Evolutionary conservation across 2,329 filamentous ascomycete species (phyloP).

Genomic region (Cylindrodendrum hubeiense): DNA sequence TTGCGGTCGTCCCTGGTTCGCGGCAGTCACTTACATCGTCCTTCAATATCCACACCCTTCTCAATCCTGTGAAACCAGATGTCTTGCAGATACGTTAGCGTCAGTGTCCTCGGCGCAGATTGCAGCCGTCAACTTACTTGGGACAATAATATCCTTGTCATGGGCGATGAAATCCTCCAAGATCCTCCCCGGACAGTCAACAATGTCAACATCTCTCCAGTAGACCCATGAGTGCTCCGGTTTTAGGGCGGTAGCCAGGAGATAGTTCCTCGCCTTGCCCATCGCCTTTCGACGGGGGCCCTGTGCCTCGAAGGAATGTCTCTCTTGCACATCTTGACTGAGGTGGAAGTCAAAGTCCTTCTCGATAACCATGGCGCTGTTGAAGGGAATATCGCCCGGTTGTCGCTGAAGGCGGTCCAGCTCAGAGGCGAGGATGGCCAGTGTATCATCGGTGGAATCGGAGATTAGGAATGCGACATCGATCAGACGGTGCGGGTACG

Average conservation of each 20-base stretch:
- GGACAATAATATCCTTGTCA: slow-evolving; percentile 91
- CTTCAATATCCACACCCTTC: slow-evolving; percentile 88
- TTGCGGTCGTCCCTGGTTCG: not conserved
- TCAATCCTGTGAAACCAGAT: slow-evolving; percentile 96
- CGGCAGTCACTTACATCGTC: slow-evolving; percentile 78
- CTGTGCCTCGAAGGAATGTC: slow-evolving; percentile 89
- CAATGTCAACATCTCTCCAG: slow-evolving; percentile 97
- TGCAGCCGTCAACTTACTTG: slow-evolving; percentile 74
- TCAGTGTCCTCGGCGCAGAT: slow-evolving; percentile 17
- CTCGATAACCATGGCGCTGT: slow-evolving; percentile 85
- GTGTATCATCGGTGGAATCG: slow-evolving; percentile 90
- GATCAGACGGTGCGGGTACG: slow-evolving; percentile 95
- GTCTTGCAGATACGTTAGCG: slow-evolving; percentile 66
- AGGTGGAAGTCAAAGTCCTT: slow-evolving; percentile 87
- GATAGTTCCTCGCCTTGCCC: slow-evolving; percentile 91
- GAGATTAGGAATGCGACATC: slow-evolving; percentile 95
- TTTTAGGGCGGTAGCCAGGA: slow-evolving; percentile 86
- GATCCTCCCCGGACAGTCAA: slow-evolving; percentile 87
- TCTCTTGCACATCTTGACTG: slow-evolving; percentile 84
- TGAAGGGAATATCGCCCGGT: slow-evolving; percentile 84
- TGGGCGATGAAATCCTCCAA: slow-evolving; percentile 96
- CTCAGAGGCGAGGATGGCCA: slow-evolving; percentile 87
- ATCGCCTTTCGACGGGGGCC: slow-evolving; percentile 91
- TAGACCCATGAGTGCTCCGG: slow-evolving; percentile 98
- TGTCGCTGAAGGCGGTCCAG: slow-evolving; percentile 89